phyloP scores from a whole-genome alignment of 148 eudicot genomes.

The Euryodendron excelsum region DNA sequence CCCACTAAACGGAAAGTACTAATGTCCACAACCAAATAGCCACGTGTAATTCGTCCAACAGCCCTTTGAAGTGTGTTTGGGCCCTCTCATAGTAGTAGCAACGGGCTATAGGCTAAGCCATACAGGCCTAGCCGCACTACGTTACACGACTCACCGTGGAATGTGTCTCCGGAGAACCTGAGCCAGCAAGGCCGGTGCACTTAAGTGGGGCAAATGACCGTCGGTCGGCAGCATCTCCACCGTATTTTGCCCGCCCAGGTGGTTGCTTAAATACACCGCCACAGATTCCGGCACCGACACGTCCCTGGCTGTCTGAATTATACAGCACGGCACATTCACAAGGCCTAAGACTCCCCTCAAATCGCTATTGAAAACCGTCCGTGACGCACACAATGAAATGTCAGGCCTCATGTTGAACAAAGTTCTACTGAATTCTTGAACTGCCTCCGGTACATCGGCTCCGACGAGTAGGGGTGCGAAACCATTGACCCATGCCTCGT shows the following conservation, averaged over 20 bases:
- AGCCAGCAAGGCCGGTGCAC: conserved; percentile 68
- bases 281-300: conserved; percentile 83
- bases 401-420: conserved; percentile 95
- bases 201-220: conserved; percentile 90
- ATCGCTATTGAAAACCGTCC: conserved; percentile 70
- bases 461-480: conserved; percentile 91
- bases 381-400: conserved; percentile 68
- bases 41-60: conserved; percentile 26
- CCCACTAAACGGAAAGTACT: background rate
- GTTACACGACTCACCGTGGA: conserved; percentile 24
- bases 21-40: conserved; percentile 15
- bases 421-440: conserved; percentile 85
- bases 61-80: conserved; percentile 6
- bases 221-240: conserved; percentile 66
- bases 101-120: no score
- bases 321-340: conserved; percentile 76
- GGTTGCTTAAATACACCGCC: conserved; percentile 63
- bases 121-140: no score
- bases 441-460: conserved; percentile 93
- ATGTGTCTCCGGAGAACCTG: conserved; percentile 55
- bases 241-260: conserved; percentile 68
- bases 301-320: conserved; percentile 79
- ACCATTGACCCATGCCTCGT: conserved; percentile 85
- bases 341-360: conserved; percentile 67
- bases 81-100: no score